Evolutionary conservation across 306 rosid genomes (phyloP).

Genomic region (Lathyrus sativus): DNA sequence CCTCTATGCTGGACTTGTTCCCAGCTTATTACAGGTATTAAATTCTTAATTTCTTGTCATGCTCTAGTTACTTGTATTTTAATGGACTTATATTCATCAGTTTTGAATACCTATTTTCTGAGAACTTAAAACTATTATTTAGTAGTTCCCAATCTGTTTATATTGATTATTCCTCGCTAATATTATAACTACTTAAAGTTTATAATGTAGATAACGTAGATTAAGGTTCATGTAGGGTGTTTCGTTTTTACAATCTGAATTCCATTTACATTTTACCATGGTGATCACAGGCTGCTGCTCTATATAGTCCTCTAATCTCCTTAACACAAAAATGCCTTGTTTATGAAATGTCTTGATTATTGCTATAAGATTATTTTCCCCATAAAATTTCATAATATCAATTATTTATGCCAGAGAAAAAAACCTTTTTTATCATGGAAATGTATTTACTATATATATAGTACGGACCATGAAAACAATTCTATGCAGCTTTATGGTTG

Average conservation of each 20-base stretch:
- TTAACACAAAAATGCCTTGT: conserved; percentile 14
- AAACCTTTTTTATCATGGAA: conserved; percentile 19
- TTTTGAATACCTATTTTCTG: neutral
- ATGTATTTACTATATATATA: neutral
- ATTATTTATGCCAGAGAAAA: conserved; percentile 8
- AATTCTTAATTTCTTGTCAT: conserved; percentile 28
- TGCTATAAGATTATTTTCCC: conserved; percentile 20
- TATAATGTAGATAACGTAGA: conserved; percentile 6
- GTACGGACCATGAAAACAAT: conserved; percentile 12
- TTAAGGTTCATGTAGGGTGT: conserved; percentile 1
- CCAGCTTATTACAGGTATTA: conserved; percentile 91
- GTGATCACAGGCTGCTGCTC: conserved; percentile 32
- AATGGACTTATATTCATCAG: conserved; percentile 9
- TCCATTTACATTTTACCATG: conserved; percentile 18
- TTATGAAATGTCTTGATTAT: conserved; percentile 18
- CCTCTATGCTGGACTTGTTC: conserved; percentile 91
- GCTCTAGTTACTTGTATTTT: conserved; percentile 11
- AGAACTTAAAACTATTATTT: conserved; percentile 4
- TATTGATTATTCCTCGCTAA: neutral
- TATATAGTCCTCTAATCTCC: conserved; percentile 5
- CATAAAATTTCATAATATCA: neutral
- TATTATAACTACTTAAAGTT: neutral
- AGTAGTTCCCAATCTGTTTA: conserved; percentile 13
- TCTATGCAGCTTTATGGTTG: conserved; percentile 5
- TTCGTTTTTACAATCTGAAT: conserved; percentile 27